phyloP scores from a whole-genome alignment of 306 rosid genomes.

The Leucaena leucocephala region DNA sequence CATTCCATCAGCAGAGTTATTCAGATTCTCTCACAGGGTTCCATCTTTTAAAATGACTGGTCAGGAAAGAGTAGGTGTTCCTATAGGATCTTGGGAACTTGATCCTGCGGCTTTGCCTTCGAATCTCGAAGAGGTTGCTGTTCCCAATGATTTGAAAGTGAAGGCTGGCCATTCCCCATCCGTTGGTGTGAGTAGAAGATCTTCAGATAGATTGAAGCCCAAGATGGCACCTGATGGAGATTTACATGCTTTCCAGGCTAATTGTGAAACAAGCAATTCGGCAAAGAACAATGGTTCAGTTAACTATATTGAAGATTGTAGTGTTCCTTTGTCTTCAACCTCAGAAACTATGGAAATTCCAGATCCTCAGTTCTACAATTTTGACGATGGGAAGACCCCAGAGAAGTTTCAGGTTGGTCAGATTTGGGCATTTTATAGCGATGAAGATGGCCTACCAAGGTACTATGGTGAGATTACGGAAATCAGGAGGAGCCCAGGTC shows the following conservation, averaged over 20 bases:
- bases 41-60: constrained; percentile 81
- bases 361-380: constrained; percentile 73
- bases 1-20: constrained; percentile 78
- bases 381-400: constrained; percentile 57
- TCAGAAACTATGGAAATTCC: constrained; percentile 55
- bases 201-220: constrained; percentile 43
- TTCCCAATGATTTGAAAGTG: constrained; percentile 39
- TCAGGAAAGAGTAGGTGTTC: constrained; percentile 71
- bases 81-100: constrained; percentile 73
- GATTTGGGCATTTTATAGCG: constrained; percentile 91
- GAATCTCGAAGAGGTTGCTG: constrained; percentile 45
- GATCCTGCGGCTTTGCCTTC: constrained; percentile 77
- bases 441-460: constrained; percentile 90
- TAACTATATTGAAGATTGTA: constrained; percentile 26
- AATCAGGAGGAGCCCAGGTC: constrained; percentile 40
- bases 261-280: constrained; percentile 32
- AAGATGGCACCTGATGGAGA: constrained; percentile 37
- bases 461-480: constrained; percentile 66
- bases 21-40: constrained; percentile 89
- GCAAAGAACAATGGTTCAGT: constrained; percentile 31
- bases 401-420: constrained; percentile 72
- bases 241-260: constrained; percentile 31
- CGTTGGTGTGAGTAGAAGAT: constrained; percentile 22
- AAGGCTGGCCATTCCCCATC: constrained; percentile 30
- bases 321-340: constrained; percentile 34